These are phyloP conservation scores for Rhododendron mucronatum DNA, from an alignment of 148 eudicot species.

Conservation along the genomic window DNA sequence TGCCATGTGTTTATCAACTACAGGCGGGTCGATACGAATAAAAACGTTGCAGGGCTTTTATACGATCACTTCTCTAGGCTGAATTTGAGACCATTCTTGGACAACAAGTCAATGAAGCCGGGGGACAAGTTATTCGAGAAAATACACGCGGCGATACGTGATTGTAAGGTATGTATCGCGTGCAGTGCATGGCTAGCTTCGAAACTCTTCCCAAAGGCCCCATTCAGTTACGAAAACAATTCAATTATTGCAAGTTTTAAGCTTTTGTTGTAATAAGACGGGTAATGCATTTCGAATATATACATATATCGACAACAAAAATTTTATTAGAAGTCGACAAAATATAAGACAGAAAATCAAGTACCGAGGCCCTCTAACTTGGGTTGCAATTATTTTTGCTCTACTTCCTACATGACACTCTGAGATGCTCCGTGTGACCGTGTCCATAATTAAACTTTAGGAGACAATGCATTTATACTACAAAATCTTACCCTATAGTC, in stretches of 20 bases:
- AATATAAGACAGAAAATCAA: too few species aligned
- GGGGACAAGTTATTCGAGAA: constrained; percentile 32
- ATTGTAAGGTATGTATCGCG: constrained; percentile 29
- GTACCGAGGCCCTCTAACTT: too few species aligned
- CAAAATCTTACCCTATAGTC: too few species aligned
- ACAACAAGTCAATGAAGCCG: constrained; percentile 43
- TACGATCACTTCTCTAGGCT: constrained; percentile 21
- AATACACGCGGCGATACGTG: constrained; percentile 22
- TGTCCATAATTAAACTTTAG: too few species aligned
- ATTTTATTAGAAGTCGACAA: too few species aligned
- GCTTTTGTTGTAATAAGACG: not conserved
- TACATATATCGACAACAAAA: too few species aligned
- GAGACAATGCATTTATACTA: too few species aligned
- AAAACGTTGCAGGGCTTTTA: constrained; percentile 37
- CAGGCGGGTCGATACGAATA: constrained; percentile 38
- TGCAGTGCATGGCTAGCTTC: constrained; percentile 9
- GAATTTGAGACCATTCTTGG: constrained; percentile 36
- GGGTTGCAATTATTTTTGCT: too few species aligned
- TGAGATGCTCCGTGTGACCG: too few species aligned
- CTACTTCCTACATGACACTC: too few species aligned
- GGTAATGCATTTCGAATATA: not conserved
- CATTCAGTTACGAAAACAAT: not conserved
- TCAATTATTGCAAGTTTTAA: not conserved
- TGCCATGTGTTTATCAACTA: constrained; percentile 44
- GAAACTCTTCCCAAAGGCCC: not conserved